phyloP scores from a whole-genome alignment of 2,329 filamentous ascomycete species.

The Apiospora hydei region DNA sequence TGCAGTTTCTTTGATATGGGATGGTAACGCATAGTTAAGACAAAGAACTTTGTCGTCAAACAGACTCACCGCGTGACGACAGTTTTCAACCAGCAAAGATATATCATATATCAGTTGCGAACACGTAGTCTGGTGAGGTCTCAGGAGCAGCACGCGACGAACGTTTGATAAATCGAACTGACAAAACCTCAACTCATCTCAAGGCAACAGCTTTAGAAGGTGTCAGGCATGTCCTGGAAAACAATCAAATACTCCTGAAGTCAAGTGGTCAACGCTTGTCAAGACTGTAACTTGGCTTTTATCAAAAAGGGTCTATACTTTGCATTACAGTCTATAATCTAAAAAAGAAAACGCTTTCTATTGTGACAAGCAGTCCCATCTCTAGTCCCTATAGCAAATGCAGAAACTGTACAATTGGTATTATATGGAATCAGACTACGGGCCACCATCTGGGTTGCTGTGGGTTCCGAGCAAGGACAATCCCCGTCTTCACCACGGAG shows the following conservation, averaged over 20 bases:
- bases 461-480: background rate
- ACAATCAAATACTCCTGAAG: background rate
- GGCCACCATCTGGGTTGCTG: background rate
- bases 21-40: background rate
- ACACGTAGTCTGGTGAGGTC: background rate
- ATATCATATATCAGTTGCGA: background rate
- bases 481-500: conserved; percentile 6
- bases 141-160: background rate
- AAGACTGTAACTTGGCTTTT: conserved; percentile 7
- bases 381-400: background rate
- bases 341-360: background rate
- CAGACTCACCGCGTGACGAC: background rate
- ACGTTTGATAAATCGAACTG: background rate
- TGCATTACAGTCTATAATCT: conserved; percentile 16
- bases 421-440: too few relatives aligned
- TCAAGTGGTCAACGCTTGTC: too few relatives aligned
- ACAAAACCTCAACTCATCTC: background rate
- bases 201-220: background rate
- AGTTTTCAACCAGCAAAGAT: background rate
- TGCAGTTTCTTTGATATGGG: background rate
- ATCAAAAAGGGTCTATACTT: background rate
- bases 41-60: background rate
- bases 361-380: background rate
- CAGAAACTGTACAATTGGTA: background rate
- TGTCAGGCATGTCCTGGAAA: background rate